Base-by-base conservation (phyloP, 768 basidiomycete species). In the Nidularia pulvinata region DNA sequence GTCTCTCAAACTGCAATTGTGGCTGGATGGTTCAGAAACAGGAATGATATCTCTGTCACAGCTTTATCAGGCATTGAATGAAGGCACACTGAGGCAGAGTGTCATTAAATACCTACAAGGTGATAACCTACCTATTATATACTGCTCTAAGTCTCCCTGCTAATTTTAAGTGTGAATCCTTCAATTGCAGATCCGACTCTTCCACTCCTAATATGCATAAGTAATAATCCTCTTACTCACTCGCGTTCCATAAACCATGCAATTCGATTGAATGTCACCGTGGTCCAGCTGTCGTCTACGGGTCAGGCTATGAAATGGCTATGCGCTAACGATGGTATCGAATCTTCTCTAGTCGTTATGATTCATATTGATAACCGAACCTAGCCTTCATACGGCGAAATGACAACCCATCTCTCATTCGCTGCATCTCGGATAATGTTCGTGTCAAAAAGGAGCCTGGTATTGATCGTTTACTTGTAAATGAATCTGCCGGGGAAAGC, bases 391-490 rank as follows among this genome's bases (percentile, higher is more conserved):
- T 71, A 11, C 58, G 57, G 6, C 42, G 53, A 22, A 60, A 65
- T 25, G 67, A 69, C 32, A 19, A 54, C 4, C 45, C 56, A 1
- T 48, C 55, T 34, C 50, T 48, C 7, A 45, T 72, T 3, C 66
- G 65, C 13, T 64, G 69, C 54, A 69, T 72, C 45, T 63, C 68
- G 4, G 69, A 69, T 22, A 69, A 72, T 48, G 55, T 54, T 16
- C 62, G 70, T 2, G 52, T 55, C 32, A 68, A 69, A 50, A 33
- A 42, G 6, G 48, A 46, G 6, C n/a, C 22, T 7, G 11, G 32
- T 5, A 33, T 32, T 7, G 51, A 36, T 33, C 9, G 9, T 39
- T 46, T 32, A 33, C 58, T 57, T 45, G 35, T 61, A 35, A 66
- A 64, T 49, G 33, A 61, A 16, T 33, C 61, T 2, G 67, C 66